phyloP scores from a whole-genome alignment of 2,329 filamentous ascomycete genomes.

The Cladosporium sp. region DNA sequence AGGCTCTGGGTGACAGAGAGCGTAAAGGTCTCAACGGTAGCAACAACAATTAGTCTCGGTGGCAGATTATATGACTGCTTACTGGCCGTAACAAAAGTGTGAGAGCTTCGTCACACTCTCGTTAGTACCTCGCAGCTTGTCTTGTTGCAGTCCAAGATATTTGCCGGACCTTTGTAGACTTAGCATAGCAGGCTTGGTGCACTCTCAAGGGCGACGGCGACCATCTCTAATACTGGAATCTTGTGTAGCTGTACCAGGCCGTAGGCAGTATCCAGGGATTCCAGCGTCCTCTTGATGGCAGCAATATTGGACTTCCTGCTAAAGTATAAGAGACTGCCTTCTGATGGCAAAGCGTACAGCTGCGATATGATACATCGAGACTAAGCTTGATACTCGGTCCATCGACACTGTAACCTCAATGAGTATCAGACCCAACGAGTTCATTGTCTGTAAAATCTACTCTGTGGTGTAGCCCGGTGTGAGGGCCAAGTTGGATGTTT shows the following conservation, averaged over 20 bases:
- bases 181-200: background rate
- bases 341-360: background rate
- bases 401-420: background rate
- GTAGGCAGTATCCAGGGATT: background rate
- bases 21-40: background rate
- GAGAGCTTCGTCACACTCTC: background rate
- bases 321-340: background rate
- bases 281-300: background rate
- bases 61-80: background rate
- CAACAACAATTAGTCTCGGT: background rate
- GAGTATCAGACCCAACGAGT: background rate
- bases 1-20: background rate
- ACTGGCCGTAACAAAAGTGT: background rate
- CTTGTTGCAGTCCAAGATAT: background rate
- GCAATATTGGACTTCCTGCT: background rate
- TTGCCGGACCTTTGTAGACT: background rate
- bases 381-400: background rate
- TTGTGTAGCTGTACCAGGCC: background rate
- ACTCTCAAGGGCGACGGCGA: background rate
- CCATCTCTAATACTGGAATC: background rate
- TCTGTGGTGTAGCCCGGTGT: background rate
- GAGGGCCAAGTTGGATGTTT: background rate
- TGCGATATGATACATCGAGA: background rate
- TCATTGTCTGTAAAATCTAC: background rate
- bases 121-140: background rate